Base-by-base conservation (phyloP, 2,329 filamentous ascomycete species). In the Cladosporium sp. region DNA sequence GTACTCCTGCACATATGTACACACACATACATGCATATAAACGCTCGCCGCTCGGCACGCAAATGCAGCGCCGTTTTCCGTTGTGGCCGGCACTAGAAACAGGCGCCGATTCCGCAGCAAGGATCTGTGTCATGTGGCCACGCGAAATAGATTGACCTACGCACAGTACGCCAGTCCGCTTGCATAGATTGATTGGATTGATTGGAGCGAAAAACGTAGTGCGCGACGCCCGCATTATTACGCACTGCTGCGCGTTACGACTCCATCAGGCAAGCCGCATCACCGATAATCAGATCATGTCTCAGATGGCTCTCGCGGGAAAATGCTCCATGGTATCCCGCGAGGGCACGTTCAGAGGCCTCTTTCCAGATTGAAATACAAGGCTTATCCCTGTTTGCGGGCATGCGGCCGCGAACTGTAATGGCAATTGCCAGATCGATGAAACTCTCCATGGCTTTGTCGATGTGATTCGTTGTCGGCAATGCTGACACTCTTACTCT, bases 111-210 rank as follows among this genome's bases (percentile, higher is more conserved):
- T 38, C 32, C 32, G 47, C 30, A 24, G 49, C 47, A 55, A 54
- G 59, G 44, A 28, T 36, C 21, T 44, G 60, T 63, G 60, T 63
- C 60, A 63, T 63, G 60, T 49, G 47, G 47, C 47, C 60, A 63
- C 60, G 60, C 49, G 60, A 44, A 52, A 55, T 63, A 63, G 60
- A 63, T 63, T 63, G 60, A 8, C 47, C n/a, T 32, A 26, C 49
- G 24, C 24, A 24, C 24, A 24, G 24, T 24, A 24, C 24, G 60
- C 36, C 59, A 61, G 24, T 49, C 60, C 60, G 60, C 47, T 34
- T 54, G 49, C 60, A 63, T 63, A n/a, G 15, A 30, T 34, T 18
- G 49, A 30, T 30, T 51, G 6, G 21, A 52, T 18, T 24, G 41
- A 47, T 47, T 47, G 41, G 41, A 47, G 41, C 41, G 21, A 26